Percentiles rank a stretch among this genome's conserved stretches.
These are phyloP conservation scores for Bonia amplexicaulis DNA, from an alignment of 176 grass and related monocot genomes.

Conservation along the genomic window DNA sequence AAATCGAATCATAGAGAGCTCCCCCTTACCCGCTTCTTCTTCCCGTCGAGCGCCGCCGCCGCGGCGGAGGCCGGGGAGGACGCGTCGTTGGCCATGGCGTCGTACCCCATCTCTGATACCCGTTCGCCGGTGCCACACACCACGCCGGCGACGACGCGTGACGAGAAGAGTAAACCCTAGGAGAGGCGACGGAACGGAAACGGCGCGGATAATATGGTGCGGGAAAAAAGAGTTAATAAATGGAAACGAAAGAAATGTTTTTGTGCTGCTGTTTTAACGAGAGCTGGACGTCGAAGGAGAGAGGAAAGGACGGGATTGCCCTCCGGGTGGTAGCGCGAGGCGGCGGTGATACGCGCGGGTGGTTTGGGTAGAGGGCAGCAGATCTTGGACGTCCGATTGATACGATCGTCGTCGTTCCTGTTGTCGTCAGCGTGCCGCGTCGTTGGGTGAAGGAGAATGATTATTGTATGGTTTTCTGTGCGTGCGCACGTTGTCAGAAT, in stretches of 20 bases:
- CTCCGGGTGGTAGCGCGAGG: background rate
- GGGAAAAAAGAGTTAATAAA: background rate
- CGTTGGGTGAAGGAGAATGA: no score
- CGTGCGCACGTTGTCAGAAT: no score
- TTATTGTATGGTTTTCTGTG: no score
- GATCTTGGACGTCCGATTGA: conserved; percentile 4
- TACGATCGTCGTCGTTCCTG: background rate
- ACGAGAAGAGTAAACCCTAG: conserved; percentile 33
- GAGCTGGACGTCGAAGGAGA: background rate
- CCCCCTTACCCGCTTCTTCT: conserved; percentile 67
- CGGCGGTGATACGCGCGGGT: background rate
- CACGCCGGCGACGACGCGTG: background rate
- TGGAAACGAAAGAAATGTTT: background rate
- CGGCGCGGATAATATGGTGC: conserved; percentile 8
- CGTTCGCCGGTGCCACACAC: background rate
- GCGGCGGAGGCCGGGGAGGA: conserved; percentile 4
- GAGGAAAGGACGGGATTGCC: background rate
- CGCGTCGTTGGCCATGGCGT: conserved; percentile 39
- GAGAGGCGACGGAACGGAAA: background rate
- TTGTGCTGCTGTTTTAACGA: background rate
- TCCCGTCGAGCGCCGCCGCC: conserved; percentile 48
- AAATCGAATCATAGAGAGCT: conserved; percentile 18
- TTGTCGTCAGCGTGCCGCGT: background rate
- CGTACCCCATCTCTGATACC: conserved; percentile 50
- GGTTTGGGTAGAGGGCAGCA: background rate